A percentile compares a stretch with the other conserved stretches of the same genome.
These are phyloP conservation scores for Metschnikowia continentalis DNA, from an alignment of 805 yeast genomes.

Conservation along the genomic window DNA sequence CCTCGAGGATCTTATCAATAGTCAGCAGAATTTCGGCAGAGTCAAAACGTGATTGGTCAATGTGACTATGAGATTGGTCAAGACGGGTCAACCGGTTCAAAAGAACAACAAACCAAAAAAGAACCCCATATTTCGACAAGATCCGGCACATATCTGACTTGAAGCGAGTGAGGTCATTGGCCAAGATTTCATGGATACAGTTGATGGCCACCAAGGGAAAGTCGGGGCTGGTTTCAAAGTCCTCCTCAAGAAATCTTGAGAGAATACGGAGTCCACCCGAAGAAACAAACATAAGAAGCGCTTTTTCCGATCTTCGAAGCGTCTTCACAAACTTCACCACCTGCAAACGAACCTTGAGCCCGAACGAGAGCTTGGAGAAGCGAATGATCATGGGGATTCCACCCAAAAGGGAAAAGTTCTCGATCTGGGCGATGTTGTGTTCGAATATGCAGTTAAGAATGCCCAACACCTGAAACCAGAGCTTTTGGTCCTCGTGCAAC, in stretches of 20 bases:
- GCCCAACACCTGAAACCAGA: constrained; percentile 37
- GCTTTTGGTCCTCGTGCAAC: constrained; percentile 23
- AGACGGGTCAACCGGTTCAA: constrained; percentile 29
- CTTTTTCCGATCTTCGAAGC: constrained; percentile 31
- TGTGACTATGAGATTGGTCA: not conserved
- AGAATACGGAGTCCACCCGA: constrained; percentile 45
- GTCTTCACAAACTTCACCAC: constrained; percentile 34
- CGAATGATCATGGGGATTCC: constrained; percentile 41
- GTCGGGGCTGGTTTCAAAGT: constrained; percentile 35
- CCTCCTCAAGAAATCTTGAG: constrained; percentile 44
- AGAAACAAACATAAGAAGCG: constrained; percentile 39
- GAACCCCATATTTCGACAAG: constrained; percentile 38
- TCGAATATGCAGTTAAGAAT: constrained; percentile 34
- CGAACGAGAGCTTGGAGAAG: constrained; percentile 30
- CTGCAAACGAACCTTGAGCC: constrained; percentile 30
- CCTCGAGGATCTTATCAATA: constrained; percentile 34
- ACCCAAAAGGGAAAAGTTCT: constrained; percentile 40
- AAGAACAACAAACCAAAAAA: constrained; percentile 41
- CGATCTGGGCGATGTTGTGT: constrained; percentile 28
- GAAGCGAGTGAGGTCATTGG: constrained; percentile 33
- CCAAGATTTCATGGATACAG: constrained; percentile 31
- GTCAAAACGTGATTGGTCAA: not conserved
- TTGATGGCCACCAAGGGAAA: constrained; percentile 37
- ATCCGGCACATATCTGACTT: constrained; percentile 42
- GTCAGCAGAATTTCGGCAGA: constrained; percentile 6